phyloP scores from a whole-genome alignment of 1,139 yeast species.

The Yamadazyma blattariae region DNA sequence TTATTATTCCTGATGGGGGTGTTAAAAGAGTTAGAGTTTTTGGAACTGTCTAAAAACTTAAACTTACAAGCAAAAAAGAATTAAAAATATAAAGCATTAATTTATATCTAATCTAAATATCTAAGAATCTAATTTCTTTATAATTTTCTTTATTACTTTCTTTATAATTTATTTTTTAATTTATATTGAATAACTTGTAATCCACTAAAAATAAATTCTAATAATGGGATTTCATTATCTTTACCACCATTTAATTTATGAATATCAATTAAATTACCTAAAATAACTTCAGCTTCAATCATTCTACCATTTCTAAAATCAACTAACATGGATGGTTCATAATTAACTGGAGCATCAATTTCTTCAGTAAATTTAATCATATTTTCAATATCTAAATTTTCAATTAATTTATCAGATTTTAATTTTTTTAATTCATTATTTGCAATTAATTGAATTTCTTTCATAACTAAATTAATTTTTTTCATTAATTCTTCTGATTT shows the following conservation, averaged over 20 bases:
- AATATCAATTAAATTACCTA: conserved; percentile 55
- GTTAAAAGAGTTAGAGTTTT: conserved; percentile 83
- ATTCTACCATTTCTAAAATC: conserved; percentile 69
- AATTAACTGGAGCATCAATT: conserved; percentile 62
- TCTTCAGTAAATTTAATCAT: conserved; percentile 57
- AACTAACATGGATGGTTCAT: conserved; percentile 67
- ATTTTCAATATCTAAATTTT: conserved; percentile 59
- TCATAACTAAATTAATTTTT: conserved; percentile 64
- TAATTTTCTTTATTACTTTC: background rate
- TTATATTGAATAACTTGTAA: conserved; percentile 59
- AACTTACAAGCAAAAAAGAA: too few relatives aligned
- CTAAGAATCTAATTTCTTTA: too few relatives aligned
- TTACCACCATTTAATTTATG: conserved; percentile 47
- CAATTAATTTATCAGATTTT: conserved; percentile 21
- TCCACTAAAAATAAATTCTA: conserved; percentile 53
- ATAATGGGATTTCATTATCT: conserved; percentile 48
- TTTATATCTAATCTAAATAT: too few relatives aligned
- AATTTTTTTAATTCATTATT: conserved; percentile 17
- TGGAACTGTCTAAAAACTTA: conserved; percentile 37
- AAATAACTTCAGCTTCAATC: conserved; percentile 66
- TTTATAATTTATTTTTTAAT: background rate
- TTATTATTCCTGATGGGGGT: conserved; percentile 95
- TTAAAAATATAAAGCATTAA: too few relatives aligned
- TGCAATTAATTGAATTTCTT: conserved; percentile 61
- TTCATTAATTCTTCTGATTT: conserved; percentile 46